Conservation (phyloP, 106 monocot genomes). For the Alisma plantagoaquatica region DNA sequence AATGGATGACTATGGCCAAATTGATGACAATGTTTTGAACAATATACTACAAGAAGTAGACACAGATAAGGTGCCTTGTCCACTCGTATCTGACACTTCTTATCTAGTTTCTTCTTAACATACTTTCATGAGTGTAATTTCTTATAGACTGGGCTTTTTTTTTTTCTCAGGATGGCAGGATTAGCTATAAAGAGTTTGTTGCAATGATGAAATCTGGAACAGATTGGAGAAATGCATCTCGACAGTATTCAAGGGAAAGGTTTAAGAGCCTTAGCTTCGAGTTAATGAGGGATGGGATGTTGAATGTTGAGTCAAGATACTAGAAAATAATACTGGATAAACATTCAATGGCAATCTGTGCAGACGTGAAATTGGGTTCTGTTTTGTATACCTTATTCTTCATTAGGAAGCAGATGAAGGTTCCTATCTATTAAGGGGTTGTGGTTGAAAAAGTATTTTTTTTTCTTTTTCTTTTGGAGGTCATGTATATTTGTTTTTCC, state of each 20-base stretch:
- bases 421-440: too few relatives aligned
- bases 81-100: neutral
- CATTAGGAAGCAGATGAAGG: too few relatives aligned
- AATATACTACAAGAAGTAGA: conserved; percentile 57
- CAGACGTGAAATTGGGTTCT: too few relatives aligned
- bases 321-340: too few relatives aligned
- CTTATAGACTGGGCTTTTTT: neutral
- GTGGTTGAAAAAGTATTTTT: too few relatives aligned
- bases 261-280: conserved; percentile 54
- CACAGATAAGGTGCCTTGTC: conserved; percentile 38
- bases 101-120: neutral
- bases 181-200: conserved; percentile 61
- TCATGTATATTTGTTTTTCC: too few relatives aligned
- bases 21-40: conserved; percentile 20
- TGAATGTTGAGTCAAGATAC: neutral
- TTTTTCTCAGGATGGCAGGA: conserved; percentile 54
- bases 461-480: too few relatives aligned
- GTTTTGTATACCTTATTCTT: too few relatives aligned
- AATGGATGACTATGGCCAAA: conserved; percentile 25
- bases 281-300: conserved; percentile 50
- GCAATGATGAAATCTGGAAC: conserved; percentile 75
- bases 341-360: too few relatives aligned
- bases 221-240: conserved; percentile 70
- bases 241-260: conserved; percentile 60
- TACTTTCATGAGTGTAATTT: neutral